Evolutionary conservation across 257 asterid genomes (phyloP).

Genomic region (Solanum bulbocastanum): DNA sequence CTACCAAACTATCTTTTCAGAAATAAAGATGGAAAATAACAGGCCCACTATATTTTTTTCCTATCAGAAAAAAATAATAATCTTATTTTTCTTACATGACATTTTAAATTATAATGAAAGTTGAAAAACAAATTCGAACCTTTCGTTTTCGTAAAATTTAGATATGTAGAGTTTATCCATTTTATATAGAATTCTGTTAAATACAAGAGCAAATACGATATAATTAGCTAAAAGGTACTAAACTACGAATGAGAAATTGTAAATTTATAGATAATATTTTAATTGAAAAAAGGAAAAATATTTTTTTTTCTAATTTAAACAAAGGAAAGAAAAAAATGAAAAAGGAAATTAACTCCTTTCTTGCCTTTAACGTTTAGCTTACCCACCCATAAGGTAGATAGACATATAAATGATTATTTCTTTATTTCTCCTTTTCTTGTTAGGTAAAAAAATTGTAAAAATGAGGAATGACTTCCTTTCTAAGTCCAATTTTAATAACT

Average conservation of each 20-base stretch:
- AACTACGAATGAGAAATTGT: background rate
- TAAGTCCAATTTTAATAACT: background rate
- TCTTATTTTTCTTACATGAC: background rate
- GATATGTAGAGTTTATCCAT: background rate
- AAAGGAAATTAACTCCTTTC: background rate
- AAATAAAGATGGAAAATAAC: background rate
- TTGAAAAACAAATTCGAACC: accelerated
- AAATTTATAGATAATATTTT: background rate
- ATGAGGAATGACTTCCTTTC: background rate
- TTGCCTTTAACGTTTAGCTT: slow-evolving; percentile 8
- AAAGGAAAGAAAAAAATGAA: background rate
- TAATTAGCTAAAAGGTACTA: background rate
- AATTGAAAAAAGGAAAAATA: background rate
- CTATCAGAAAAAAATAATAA: background rate
- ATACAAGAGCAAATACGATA: background rate
- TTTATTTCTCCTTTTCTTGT: background rate
- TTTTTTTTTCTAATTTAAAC: background rate
- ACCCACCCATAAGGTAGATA: background rate
- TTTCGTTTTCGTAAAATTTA: background rate
- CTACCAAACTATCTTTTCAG: background rate
- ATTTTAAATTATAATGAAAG: background rate
- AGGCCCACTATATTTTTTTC: background rate
- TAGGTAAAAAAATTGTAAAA: background rate
- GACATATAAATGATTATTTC: background rate
- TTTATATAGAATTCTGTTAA: accelerated